Base-by-base conservation (phyloP, 352 stramenopile species). In the Vaucheria bursata region DNA sequence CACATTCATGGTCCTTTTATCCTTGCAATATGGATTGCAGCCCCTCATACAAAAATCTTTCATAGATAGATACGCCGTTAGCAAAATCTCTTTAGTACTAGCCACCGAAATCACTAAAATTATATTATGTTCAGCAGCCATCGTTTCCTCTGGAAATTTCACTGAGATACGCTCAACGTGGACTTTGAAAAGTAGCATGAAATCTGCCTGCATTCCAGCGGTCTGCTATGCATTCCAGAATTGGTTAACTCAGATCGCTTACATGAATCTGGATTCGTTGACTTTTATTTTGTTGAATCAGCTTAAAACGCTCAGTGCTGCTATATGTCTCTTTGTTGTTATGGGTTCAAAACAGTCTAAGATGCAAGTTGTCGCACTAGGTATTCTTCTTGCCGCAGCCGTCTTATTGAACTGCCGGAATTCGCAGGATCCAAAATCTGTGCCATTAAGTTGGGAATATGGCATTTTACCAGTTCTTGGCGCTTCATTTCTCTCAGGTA, bases 251-350 rank as follows among this genome's bases (percentile, higher is more conserved):
- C 84, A 88, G 81, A 75, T 85, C n/a, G 84, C 77, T n/a, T 88
- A 87, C 64, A 53, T 74, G 50, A 80, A 87, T 66, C 70, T 87
- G 12, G 78, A 86, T 68, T 82, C 82, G 1, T 77, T 87, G n/a
- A 85, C 82, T 8, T 87, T 87, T 74, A 87, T 87, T 69, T 74
- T 87, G 12, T 78, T 87, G 4, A 87, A 87, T 37, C 84, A 87
- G 70, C 86, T 81, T 29, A 87, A 87, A 81, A 87, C 81, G 0
- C 71, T 87, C 33, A 84, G 79, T 64, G 81, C 83, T 8, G 83
- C 83, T 37, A 35, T 87, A 2, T 87, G 81, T 68, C 77, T 87
- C 0, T 87, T 78, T 73, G 31, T 87, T 6, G 59, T 87, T 25
- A 86, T 87, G 82, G 77, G 77, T 32, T 72, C 77, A 59, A 71